Conservation (phyloP, 2,329 filamentous ascomycete species). For the Botrytis hyacinthi region DNA sequence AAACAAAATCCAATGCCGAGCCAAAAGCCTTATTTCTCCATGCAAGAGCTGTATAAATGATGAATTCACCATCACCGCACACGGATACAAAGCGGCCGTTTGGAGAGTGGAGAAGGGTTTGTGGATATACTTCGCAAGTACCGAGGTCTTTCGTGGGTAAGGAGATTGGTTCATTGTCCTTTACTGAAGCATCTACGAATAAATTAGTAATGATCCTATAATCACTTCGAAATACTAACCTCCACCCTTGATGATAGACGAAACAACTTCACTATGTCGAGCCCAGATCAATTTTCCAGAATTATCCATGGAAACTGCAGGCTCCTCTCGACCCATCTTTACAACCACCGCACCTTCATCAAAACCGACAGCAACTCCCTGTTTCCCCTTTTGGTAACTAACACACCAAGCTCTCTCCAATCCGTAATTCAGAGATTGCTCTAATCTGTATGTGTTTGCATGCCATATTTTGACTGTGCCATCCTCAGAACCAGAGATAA, state of each 20-base stretch:
- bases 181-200: constrained; percentile 65
- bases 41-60: constrained; percentile 94
- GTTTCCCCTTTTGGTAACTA: constrained; percentile 89
- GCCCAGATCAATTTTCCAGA: constrained; percentile 97
- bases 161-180: constrained; percentile 84
- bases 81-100: constrained; percentile 87
- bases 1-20: constrained; percentile 91
- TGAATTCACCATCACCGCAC: constrained; percentile 97
- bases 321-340: constrained; percentile 95
- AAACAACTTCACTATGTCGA: constrained; percentile 90
- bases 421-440: constrained; percentile 94
- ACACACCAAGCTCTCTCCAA: constrained; percentile 98
- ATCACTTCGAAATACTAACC: constrained; percentile 44
- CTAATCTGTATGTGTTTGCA: constrained; percentile 92
- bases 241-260: constrained; percentile 89
- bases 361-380: constrained; percentile 92
- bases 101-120: constrained; percentile 91
- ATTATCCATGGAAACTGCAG: constrained; percentile 94
- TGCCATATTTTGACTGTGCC: constrained; percentile 98
- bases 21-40: constrained; percentile 98
- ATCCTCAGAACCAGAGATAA: constrained; percentile 97
- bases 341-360: constrained; percentile 97
- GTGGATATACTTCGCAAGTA: constrained; percentile 94
- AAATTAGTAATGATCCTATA: constrained; percentile 35
- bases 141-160: constrained; percentile 93